Conservation (phyloP, 2,329 filamentous ascomycete genomes). For the Dichotomopilus funicola region DNA sequence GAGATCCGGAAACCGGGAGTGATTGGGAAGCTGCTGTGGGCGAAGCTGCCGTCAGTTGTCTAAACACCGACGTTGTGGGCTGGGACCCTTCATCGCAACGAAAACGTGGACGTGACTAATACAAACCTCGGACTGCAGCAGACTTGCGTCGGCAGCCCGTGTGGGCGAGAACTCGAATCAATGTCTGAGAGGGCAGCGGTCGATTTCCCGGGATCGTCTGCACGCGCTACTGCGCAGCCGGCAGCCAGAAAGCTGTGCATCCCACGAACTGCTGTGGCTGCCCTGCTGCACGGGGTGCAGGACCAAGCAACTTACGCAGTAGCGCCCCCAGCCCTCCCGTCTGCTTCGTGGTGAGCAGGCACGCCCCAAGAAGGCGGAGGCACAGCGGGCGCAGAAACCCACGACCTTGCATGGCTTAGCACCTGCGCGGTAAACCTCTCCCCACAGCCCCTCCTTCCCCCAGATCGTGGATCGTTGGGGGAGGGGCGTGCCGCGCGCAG, state of each 20-base stretch:
- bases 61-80: too few relatives aligned
- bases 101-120: too few relatives aligned
- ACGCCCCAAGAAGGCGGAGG: background rate
- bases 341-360: too few relatives aligned
- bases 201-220: conserved; percentile 28
- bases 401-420: conserved; percentile 7
- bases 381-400: background rate
- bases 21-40: too few relatives aligned
- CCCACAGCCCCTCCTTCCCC: background rate
- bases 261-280: conserved; percentile 13
- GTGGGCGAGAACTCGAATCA: too few relatives aligned
- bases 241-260: conserved; percentile 14
- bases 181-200: background rate
- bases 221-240: conserved; percentile 16
- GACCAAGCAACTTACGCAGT: background rate
- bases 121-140: too few relatives aligned
- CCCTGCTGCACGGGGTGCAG: conserved; percentile 7
- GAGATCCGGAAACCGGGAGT: too few relatives aligned
- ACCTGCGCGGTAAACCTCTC: background rate
- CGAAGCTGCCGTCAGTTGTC: too few relatives aligned
- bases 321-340: background rate
- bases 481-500: too few relatives aligned
- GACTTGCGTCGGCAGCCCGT: too few relatives aligned
- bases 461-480: background rate
- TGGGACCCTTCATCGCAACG: too few relatives aligned